These are phyloP conservation scores for Lichina pygmaea DNA, from an alignment of 495 filamentous ascomycete genomes.

Conservation along the genomic window DNA sequence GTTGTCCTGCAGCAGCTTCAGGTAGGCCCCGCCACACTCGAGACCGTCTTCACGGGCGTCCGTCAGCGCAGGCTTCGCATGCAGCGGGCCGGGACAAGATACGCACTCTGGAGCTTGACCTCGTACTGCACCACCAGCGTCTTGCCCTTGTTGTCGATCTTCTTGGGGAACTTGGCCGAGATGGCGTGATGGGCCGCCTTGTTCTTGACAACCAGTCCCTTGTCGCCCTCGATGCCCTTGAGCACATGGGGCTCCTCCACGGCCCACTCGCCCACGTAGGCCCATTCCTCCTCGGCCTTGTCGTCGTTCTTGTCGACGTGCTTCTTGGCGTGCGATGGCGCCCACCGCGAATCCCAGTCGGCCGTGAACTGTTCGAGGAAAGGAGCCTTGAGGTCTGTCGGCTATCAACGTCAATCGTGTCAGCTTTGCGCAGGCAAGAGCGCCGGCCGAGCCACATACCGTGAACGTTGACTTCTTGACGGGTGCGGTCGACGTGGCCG, in stretches of 20 bases:
- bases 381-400: constrained; percentile 62
- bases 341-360: constrained; percentile 82
- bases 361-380: constrained; percentile 98
- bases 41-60: constrained; percentile 38
- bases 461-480: constrained; percentile 64
- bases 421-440: not conserved
- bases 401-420: constrained; percentile 22
- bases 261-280: constrained; percentile 86
- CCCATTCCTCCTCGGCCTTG: constrained; percentile 78
- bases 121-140: constrained; percentile 95
- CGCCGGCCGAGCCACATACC: constrained; percentile 23
- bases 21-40: constrained; percentile 94
- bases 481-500: constrained; percentile 9
- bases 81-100: not conserved
- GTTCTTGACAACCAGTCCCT: constrained; percentile 94
- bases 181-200: constrained; percentile 95
- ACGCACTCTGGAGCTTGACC: constrained; percentile 93
- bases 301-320: constrained; percentile 33
- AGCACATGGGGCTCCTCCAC: constrained; percentile 85
- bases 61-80: not conserved
- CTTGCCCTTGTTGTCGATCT: constrained; percentile 92
- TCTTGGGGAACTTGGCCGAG: constrained; percentile 92
- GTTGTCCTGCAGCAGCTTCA: constrained; percentile 97
- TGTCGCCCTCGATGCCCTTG: constrained; percentile 88
- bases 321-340: constrained; percentile 88